Base-by-base conservation (phyloP, 2,329 filamentous ascomycete species). In the Aspergillus sp. region DNA sequence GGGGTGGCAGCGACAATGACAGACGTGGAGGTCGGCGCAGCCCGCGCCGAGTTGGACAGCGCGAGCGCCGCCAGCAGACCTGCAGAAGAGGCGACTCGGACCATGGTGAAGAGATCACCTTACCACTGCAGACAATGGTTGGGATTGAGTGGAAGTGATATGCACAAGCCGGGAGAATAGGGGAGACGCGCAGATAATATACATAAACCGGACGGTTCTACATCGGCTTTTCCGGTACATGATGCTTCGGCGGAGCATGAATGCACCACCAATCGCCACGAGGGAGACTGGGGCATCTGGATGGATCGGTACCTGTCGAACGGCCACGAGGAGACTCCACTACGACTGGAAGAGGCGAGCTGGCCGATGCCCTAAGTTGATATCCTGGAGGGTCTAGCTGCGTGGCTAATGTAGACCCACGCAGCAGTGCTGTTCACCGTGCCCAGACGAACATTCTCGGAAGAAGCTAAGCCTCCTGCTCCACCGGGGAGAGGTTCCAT, bases 41-140 rank as follows among this genome's bases (percentile, higher is more conserved):
- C 60, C 8, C 47, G 49, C 13, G 50, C 58, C 4, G 55, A 38
- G 20, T 45, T 35, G 6, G 50, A 47, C 11, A 62, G 48, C n/a
- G 55, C 49, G 11, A 65, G 48, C 2, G 55, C 55, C 2, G 64
- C 17, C 40, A 49, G 54, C 40, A 41, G 51, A 30, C 56, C 56
- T 53, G 16, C 8, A 49, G 49, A 49, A 47, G 49, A 36, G 45
- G 48, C 26, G 9, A 17, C 26, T 24, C n/a, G 17, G 26, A 48
- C 41, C 17, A 45, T 32, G 16, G 33, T 24, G 9, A 38, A 16
- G 14, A 6, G 14, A 26, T 16, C 42, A 45, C 26, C 42, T 22
- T 22, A 20, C 19, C 11, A 22, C 32, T 4, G 22, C 42, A 24
- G 20, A 11, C 7, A 20, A 22, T 33, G 11, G 33, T 24, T 42